Base-by-base conservation (phyloP, 805 yeast species). In the Ogataea pini region DNA sequence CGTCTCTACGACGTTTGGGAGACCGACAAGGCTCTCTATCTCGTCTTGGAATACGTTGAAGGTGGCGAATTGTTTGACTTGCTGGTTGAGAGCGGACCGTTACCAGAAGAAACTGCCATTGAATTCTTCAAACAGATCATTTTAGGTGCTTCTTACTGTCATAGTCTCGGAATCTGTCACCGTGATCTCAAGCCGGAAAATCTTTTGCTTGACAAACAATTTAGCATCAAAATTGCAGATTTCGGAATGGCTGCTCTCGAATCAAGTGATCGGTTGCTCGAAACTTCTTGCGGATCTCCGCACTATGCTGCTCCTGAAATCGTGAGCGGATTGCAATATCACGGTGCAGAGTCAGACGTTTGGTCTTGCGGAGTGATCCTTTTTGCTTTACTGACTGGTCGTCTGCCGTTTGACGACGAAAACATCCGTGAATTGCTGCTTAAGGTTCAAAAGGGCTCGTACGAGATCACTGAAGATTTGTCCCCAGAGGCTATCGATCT, bases 281-380 rank as follows among this genome's bases (percentile, higher is more conserved):
- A 85, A 64, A 87, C 95, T 4, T 82, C 89, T 13, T 87, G 95
- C 71, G 95, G 95, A 3, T 85, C 91, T 18, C 95, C 95, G 16
- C 95, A 87, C 70, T 87, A 87, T 65, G 94, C 94, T 6, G 87
- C 95, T 8, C 99, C 99, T 0, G 99, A 94, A 67, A 92, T 94
- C 57, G 97, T 94, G 9, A 87, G 96, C 10, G 99, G 99, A 31
- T 81, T 86, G 52, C 89, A 83, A 51, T 94, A 94, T 66, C 98
- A 94, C 63, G 99, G 99, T 12, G 90, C 96, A 25, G 97, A 96
- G 36, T 84, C 95, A 27, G 99, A 94, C 68, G 91, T 94, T 47
- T 94, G 99, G 99, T 91, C 96, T 6, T 91, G 97, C 71, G 98
- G 99, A 60, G 89, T 94, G 52, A 94, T 94, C 46, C 72, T 94